A percentile compares a stretch with the other conserved stretches of the same genome.
phyloP scores from a whole-genome alignment of 371 early-diverging fungal species.

The Mucor lusitanicus region DNA sequence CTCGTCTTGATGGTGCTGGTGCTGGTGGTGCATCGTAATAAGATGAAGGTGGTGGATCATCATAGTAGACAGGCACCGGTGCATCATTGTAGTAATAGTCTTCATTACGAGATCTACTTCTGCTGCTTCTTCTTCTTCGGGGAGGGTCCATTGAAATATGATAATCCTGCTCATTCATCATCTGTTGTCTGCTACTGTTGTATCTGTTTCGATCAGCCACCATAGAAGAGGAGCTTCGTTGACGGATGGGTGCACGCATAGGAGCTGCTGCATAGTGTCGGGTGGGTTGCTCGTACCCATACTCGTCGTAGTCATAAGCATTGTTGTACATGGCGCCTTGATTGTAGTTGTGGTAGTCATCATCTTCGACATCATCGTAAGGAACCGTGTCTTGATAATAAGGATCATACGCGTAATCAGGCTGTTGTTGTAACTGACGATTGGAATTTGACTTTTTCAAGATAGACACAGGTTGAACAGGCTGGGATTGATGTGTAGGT shows the following conservation, averaged over 20 bases:
- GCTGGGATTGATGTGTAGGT: background rate
- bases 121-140: background rate
- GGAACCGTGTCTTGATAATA: background rate
- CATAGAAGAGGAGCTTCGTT: background rate
- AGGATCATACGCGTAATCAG: background rate
- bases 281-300: background rate
- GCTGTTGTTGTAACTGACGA: background rate
- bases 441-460: conserved; percentile 16
- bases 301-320: background rate
- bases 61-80: background rate
- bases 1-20: background rate
- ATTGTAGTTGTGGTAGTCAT: background rate
- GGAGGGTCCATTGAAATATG: background rate
- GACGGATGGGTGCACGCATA: background rate
- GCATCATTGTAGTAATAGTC: background rate
- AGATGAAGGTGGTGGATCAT: background rate
- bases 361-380: conserved; percentile 2
- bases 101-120: background rate
- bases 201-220: background rate
- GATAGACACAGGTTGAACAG: conserved; percentile 17
- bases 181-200: background rate
- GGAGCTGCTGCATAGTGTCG: background rate
- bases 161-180: background rate
- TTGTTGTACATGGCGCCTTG: background rate
- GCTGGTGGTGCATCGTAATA: background rate